phyloP scores from a whole-genome alignment of 129 eudicot species.

The Flaveria brownii region DNA sequence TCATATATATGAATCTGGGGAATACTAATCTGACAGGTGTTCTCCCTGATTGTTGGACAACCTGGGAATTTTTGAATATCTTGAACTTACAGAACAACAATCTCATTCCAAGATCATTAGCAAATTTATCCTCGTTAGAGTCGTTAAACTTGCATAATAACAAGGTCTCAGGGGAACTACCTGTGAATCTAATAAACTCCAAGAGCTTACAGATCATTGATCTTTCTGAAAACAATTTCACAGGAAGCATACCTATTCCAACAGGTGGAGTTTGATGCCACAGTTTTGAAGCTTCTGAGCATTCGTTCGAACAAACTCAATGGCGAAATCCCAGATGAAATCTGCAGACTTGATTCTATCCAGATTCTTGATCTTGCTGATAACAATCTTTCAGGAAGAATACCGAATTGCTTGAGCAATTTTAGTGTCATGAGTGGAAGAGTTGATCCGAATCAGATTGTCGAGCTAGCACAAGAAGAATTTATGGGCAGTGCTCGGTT shows the following conservation, averaged over 20 bases:
- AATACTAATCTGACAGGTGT: constrained; percentile 37
- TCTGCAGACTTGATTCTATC: constrained; percentile 39
- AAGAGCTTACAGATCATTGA: constrained; percentile 30
- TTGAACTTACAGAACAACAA: constrained; percentile 33
- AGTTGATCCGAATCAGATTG: too few species aligned
- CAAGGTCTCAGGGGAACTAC: constrained; percentile 36
- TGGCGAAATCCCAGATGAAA: constrained; percentile 41
- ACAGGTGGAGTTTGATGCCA: constrained; percentile 16
- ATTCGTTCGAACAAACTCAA: constrained; percentile 36
- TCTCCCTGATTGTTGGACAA: constrained; percentile 42
- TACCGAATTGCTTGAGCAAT: constrained; percentile 46
- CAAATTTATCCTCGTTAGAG: constrained; percentile 19
- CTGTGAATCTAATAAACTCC: constrained; percentile 31
- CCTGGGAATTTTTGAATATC: constrained; percentile 26
- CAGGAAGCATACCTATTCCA: constrained; percentile 33
- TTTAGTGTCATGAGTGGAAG: too few species aligned
- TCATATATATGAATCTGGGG: constrained; percentile 39
- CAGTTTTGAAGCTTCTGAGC: constrained; percentile 29
- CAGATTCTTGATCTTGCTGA: constrained; percentile 44
- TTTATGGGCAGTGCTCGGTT: too few species aligned
- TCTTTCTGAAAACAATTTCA: constrained; percentile 37
- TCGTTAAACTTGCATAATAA: constrained; percentile 35
- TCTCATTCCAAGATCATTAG: constrained; percentile 36
- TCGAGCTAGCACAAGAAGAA: too few species aligned
- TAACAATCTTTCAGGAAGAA: constrained; percentile 43